These are phyloP conservation scores for Puccinia triticina DNA, from an alignment of 1,284 basidiomycete species.

Conservation along the genomic window DNA sequence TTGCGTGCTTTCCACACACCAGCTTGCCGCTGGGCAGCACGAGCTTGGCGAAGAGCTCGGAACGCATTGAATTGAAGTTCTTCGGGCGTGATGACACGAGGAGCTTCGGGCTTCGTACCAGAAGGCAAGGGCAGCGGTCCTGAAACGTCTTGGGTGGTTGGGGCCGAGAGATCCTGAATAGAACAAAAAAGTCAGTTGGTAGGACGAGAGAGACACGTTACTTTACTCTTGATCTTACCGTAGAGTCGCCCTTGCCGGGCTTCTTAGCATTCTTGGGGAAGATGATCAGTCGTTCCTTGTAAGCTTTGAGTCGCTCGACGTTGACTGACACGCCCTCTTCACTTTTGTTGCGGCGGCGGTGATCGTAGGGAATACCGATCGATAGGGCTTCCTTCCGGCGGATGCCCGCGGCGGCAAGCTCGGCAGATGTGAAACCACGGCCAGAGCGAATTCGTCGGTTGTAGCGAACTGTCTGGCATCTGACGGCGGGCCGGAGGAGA, in stretches of 20 bases:
- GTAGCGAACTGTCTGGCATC: constrained; percentile 95
- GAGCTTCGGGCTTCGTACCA: constrained; percentile 72
- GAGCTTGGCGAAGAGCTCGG: constrained; percentile 82
- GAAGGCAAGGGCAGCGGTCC: constrained; percentile 65
- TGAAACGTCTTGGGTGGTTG: constrained; percentile 70
- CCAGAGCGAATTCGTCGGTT: constrained; percentile 97
- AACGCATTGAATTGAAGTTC: constrained; percentile 84
- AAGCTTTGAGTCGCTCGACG: constrained; percentile 90
- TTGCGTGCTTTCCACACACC: constrained; percentile 77
- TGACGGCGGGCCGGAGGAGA: constrained; percentile 94
- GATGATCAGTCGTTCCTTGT: constrained; percentile 77
- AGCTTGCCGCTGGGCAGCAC: constrained; percentile 81
- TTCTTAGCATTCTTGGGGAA: constrained; percentile 96
- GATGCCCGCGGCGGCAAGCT: constrained; percentile 96
- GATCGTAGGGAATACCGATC: constrained; percentile 94
- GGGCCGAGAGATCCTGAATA: constrained; percentile 75
- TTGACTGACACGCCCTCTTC: constrained; percentile 97
- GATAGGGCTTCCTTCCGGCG: constrained; percentile 90
- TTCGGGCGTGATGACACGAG: constrained; percentile 89
- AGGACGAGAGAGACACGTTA: no score
- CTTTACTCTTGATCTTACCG: constrained; percentile 66
- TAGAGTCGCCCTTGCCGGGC: constrained; percentile 90
- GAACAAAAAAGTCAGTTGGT: no score
- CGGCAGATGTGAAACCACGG: constrained; percentile 91
- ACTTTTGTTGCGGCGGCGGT: constrained; percentile 93